phyloP scores from a whole-genome alignment of 2,329 filamentous ascomycete species.

The Colletotrichum brevisporum region DNA sequence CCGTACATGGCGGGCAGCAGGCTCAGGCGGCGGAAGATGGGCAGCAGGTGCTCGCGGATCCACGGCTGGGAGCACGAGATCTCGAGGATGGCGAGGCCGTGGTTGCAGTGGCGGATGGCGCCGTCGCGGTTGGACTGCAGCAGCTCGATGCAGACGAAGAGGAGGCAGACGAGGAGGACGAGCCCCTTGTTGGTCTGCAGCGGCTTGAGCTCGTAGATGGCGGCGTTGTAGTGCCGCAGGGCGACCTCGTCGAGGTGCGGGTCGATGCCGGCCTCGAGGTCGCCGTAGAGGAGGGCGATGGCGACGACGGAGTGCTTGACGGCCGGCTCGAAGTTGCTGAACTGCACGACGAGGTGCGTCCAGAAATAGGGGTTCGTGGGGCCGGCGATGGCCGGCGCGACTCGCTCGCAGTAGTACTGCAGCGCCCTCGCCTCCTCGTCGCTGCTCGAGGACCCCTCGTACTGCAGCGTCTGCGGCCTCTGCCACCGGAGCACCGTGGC shows the following conservation, averaged over 20 bases:
- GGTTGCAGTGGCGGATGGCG: constrained; percentile 9
- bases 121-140: constrained; percentile 10
- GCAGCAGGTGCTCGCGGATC: constrained; percentile 11
- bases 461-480: constrained; percentile 14
- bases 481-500: constrained; percentile 17
- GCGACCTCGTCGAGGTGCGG: constrained; percentile 14
- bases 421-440: constrained; percentile 23
- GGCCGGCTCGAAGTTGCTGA: constrained; percentile 20
- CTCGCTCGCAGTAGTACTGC: constrained; percentile 22
- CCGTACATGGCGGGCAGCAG: not conserved
- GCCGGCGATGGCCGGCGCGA: constrained; percentile 29
- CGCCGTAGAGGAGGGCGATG: constrained; percentile 40
- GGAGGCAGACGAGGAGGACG: constrained; percentile 3
- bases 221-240: constrained; percentile 40
- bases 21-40: constrained; percentile 10
- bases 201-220: constrained; percentile 16
- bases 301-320: constrained; percentile 32
- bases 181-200: constrained; percentile 10
- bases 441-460: not conserved
- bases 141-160: constrained; percentile 26
- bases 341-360: constrained; percentile 37
- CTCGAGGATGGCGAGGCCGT: constrained; percentile 20
- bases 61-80: constrained; percentile 4
- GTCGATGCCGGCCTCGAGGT: not conserved
- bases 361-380: constrained; percentile 37